These are phyloP conservation scores for Spatholobus suberectus DNA, from an alignment of 306 rosid species.

Conservation along the genomic window DNA sequence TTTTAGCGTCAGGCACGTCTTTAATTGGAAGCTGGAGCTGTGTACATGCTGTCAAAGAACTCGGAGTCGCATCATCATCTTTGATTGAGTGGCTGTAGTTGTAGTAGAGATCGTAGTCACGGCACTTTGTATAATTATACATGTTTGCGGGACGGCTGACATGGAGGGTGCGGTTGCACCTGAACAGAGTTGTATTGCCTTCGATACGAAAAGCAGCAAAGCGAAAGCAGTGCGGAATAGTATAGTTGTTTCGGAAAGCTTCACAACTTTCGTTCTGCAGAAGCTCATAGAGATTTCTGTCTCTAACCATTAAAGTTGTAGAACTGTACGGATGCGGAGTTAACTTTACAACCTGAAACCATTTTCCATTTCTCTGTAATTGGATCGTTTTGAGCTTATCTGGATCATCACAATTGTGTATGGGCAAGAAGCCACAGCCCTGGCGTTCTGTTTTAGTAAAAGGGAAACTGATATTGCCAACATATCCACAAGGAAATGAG, in stretches of 20 bases:
- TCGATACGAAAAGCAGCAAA: neutral
- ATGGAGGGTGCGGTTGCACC: conserved; percentile 40
- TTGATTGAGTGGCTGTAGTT: accelerated
- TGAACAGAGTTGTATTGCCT: neutral
- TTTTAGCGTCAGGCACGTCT: neutral
- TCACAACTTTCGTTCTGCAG: conserved; percentile 36
- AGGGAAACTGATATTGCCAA: conserved; percentile 43
- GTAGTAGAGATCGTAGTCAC: conserved; percentile 26
- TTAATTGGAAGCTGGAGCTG: conserved; percentile 42
- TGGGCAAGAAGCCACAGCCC: conserved; percentile 50
- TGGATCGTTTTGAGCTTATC: neutral
- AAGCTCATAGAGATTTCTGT: neutral
- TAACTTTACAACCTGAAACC: neutral
- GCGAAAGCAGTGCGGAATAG: conserved; percentile 25
- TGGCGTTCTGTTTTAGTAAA: neutral
- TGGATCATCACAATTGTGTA: conserved; percentile 13
- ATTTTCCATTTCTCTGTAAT: conserved; percentile 14
- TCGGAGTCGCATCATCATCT: neutral
- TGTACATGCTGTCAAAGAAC: conserved; percentile 39
- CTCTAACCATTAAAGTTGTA: conserved; percentile 29
- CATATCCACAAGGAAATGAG: conserved; percentile 45
- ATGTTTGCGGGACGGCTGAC: neutral
- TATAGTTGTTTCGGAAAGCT: conserved; percentile 30
- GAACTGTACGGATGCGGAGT: accelerated
- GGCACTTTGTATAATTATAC: neutral